Base-by-base conservation (phyloP, 1,139 yeast genomes). In the Taiozyma sp. region DNA sequence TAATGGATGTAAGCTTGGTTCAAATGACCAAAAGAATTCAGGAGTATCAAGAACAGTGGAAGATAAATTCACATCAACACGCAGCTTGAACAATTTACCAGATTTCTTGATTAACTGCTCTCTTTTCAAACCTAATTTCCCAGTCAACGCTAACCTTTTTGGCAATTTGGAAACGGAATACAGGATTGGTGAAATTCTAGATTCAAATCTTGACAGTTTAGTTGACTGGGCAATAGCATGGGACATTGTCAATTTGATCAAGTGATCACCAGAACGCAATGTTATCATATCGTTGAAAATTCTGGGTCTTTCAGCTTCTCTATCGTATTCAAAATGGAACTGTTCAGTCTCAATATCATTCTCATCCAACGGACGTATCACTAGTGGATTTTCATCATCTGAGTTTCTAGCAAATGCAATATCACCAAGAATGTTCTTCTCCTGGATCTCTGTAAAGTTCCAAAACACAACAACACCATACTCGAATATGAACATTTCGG, bases 201-300 rank as follows among this genome's bases (percentile, higher is more conserved):
- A 88, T 67, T 93, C 99, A 70, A 93, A 93, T 50, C 93, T 72
- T 43, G 96, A 87, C 34, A 93, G 71, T 66, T 92, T 93, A 0
- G 98, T 91, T 60, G 96, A 92, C 69, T 93, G 99, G 0, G 98
- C 97, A 56, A 93, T 89, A 2, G 99, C 97, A 69, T 93, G 97
- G 2, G 97, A 89, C 81, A 93, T 82, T 10, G 98, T 89, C 52
- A 93, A 73, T 65, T 95, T 92, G 61, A 91, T 90, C 65, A 93
- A 78, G 70, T 92, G 98, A 66, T 92, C 97, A 5, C 96, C 96
- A 1, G 93, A 84, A 49, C 96, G 76, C 46, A 93, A 71, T 0
- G 98, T 91, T 57, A 93, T 87, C 87, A 93, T 88, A 70, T 93
- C 99, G 66, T 93, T 93, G 69, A 86, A 92, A 43, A 93, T 91